Evolutionary conservation across 2,329 filamentous ascomycete species (phyloP).

Genomic region (Pseudocercospora crystallina): DNA sequence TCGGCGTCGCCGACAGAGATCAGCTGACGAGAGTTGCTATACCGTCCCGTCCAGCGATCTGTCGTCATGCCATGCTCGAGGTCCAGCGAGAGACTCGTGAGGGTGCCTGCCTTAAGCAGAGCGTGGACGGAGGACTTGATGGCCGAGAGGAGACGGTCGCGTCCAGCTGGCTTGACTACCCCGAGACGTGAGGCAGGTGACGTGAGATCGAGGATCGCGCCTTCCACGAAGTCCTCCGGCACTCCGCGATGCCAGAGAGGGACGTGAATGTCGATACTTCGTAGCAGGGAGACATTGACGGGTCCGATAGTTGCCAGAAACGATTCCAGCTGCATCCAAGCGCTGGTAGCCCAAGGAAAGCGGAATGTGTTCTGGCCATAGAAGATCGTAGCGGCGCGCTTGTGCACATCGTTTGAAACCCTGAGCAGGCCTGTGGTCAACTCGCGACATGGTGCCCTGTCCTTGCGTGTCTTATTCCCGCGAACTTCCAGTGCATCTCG

Average conservation of each 20-base stretch:
- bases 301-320: conserved; percentile 22
- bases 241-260: conserved; percentile 20
- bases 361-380: conserved; percentile 22
- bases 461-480: conserved; percentile 18
- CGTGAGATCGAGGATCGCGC: conserved; percentile 23
- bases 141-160: conserved; percentile 21
- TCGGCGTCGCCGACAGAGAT: conserved; percentile 16
- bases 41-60: conserved; percentile 19
- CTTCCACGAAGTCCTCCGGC: conserved; percentile 21
- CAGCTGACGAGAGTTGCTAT: conserved; percentile 13
- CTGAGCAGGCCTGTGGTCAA: conserved; percentile 17
- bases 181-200: conserved; percentile 21
- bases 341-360: conserved; percentile 19
- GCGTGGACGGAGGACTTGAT: conserved; percentile 14
- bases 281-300: conserved; percentile 12
- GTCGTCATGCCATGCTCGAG: conserved; percentile 17
- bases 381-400: conserved; percentile 15
- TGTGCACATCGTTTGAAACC: conserved; percentile 16
- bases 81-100: conserved; percentile 12
- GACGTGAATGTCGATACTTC: conserved; percentile 17
- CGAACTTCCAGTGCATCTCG: conserved; percentile 19
- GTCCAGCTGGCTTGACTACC: conserved; percentile 16
- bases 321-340: conserved; percentile 25
- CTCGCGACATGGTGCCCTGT: conserved; percentile 14
- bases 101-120: conserved; percentile 9